Evolutionary conservation across 1,284 basidiomycete genomes (phyloP), one percentile per base, ranked within the genome.

Genomic region (Vanrija pseudolonga): DNA sequence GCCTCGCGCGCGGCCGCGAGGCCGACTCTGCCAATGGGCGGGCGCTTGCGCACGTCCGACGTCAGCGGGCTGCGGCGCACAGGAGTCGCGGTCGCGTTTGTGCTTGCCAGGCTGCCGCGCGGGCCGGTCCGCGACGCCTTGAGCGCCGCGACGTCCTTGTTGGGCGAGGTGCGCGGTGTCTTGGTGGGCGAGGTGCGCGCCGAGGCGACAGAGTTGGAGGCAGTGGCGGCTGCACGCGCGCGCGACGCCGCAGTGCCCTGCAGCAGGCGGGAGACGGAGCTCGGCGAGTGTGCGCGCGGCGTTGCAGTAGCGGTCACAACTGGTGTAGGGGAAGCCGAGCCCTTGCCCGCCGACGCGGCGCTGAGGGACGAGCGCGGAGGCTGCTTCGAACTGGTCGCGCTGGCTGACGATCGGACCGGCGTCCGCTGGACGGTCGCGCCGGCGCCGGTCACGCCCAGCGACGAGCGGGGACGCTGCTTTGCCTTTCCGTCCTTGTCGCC

Each of bases 241-340:
- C 58, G 58, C 26, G 47, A 50, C 17, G 54, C 48, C 1, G 58
- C 58, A 0, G 58, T 60, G 17, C 58, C 58, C 54, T 56, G 58
- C 45, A 60, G 36, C 15, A 60, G 51, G 8, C 58, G 47, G 7
- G 51, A 53, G 14, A 43, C n/a, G 7, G 17, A 18, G 32, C 32
- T 50, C 8, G 47, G 42, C 15, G 53, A 4, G 43, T 41, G 14
- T 48, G 45, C 36, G 51, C 26, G 9, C 45, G 40, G 12, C 53
- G 42, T 19, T n/a, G 53, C 22, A 18, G 18, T 11, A 20, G n/a
- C 24, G 52, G 45, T 17, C 19, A 17, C 26, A n/a, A 45, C 26
- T 6, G 46, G 46, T 7, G 37, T 22, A 17, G 36, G 36, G 20
- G 36, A 14, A 20, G 23, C 18, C 28, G 23, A n/a, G 28, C 45